Conservation (phyloP, 768 basidiomycete genomes). For the Suillus occidentalis region DNA sequence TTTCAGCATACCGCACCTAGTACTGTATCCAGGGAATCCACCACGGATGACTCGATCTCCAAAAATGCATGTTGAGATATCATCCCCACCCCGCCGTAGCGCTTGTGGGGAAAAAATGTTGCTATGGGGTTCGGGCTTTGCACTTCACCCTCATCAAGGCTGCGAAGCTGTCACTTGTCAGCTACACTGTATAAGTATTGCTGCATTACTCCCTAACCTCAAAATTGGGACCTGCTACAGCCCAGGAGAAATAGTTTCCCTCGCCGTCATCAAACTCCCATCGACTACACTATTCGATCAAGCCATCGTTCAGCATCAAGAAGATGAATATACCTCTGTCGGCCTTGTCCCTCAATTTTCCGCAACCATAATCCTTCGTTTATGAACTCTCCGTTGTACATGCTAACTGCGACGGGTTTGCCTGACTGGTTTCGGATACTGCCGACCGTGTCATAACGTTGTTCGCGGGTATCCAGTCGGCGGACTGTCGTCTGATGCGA, state of each 20-base stretch:
- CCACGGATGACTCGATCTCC: conserved; percentile 33
- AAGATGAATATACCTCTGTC: conserved; percentile 11
- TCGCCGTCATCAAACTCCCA: conserved; percentile 27
- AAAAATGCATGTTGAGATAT: conserved; percentile 38
- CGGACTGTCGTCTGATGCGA: conserved; percentile 34
- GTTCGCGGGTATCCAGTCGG: conserved; percentile 31
- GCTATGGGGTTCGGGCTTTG: conserved; percentile 32
- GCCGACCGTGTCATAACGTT: conserved; percentile 31
- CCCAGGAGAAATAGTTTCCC: conserved; percentile 24
- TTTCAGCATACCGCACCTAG: conserved; percentile 29
- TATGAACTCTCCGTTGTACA: conserved; percentile 27
- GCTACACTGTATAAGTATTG: neutral
- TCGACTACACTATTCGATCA: conserved; percentile 10
- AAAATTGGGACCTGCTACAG: conserved; percentile 7
- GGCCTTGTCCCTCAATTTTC: conserved; percentile 15
- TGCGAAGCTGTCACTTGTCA: conserved; percentile 24
- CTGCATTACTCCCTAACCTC: conserved; percentile 12
- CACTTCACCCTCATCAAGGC: conserved; percentile 22
- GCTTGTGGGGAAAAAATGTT: conserved; percentile 34
- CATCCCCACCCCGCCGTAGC: conserved; percentile 33
- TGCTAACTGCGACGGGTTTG: conserved; percentile 30
- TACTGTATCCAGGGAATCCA: conserved; percentile 36
- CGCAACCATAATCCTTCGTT: conserved; percentile 34
- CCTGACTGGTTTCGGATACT: conserved; percentile 32
- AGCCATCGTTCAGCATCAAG: neutral